phyloP scores from a whole-genome alignment of 208 protist genomes.

The Trypanosoma lewisi region DNA sequence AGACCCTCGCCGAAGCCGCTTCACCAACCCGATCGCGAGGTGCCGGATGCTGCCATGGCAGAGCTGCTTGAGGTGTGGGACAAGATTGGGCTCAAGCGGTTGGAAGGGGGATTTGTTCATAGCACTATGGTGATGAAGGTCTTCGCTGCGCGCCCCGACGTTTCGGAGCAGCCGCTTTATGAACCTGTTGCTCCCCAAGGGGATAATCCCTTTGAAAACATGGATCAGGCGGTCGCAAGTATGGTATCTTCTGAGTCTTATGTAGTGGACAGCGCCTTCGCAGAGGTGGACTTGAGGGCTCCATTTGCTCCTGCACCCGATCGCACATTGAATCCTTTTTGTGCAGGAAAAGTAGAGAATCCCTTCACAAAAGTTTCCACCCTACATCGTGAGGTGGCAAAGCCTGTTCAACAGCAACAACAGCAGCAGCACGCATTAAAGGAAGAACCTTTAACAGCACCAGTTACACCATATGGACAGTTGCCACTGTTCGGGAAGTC shows the following conservation, averaged over 20 bases:
- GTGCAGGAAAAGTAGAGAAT: slow-evolving; percentile 41
- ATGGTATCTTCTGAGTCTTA: slow-evolving; percentile 8
- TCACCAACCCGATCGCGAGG: slow-evolving; percentile 63
- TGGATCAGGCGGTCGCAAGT: slow-evolving; percentile 3
- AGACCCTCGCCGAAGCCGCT: slow-evolving; percentile 80
- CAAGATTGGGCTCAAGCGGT: slow-evolving; percentile 57
- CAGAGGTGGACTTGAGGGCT: slow-evolving; percentile 29
- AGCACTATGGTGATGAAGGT: slow-evolving; percentile 90
- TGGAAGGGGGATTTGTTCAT: slow-evolving; percentile 78
- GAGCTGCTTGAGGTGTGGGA: slow-evolving; percentile 83
- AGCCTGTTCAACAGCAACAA: slow-evolving; percentile 14
- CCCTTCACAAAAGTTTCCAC: slow-evolving; percentile 30
- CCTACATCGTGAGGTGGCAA: slow-evolving; percentile 14
- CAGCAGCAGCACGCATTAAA: slow-evolving; percentile 20
- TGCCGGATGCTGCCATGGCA: slow-evolving; percentile 58
- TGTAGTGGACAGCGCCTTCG: not conserved
- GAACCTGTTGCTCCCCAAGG: slow-evolving; percentile 40
- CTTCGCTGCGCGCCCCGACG: slow-evolving; percentile 60
- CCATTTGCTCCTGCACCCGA: slow-evolving; percentile 54
- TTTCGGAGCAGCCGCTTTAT: slow-evolving; percentile 44
- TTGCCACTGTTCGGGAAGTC: slow-evolving; percentile 76
- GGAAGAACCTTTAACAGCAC: slow-evolving; percentile 40
- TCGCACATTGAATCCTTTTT: slow-evolving; percentile 43
- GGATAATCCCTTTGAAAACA: slow-evolving; percentile 50
- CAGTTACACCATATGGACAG: slow-evolving; percentile 75